Evolutionary conservation across 768 basidiomycete genomes (phyloP).

Genomic region (Lepiota venenata): DNA sequence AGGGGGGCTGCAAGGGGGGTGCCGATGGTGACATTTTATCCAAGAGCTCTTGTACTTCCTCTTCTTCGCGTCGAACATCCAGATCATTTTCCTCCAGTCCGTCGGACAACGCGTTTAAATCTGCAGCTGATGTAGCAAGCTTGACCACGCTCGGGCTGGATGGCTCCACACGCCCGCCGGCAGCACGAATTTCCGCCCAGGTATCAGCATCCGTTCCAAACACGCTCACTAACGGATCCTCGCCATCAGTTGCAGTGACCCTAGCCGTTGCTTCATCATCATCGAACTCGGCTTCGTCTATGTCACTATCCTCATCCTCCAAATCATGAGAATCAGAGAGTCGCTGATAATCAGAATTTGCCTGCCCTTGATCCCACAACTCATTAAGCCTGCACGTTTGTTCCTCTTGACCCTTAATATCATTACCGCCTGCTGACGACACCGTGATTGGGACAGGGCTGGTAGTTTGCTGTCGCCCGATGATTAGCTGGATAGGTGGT

Average conservation of each 20-base stretch:
- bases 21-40: slow-evolving; percentile 32
- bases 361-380: slow-evolving; percentile 16
- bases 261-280: slow-evolving; percentile 38
- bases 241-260: slow-evolving; percentile 30
- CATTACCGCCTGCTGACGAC: slow-evolving; percentile 9
- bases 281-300: slow-evolving; percentile 27
- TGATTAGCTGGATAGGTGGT: slow-evolving; percentile 49
- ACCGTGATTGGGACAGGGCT: slow-evolving; percentile 28
- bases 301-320: slow-evolving; percentile 31
- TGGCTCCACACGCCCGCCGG: slow-evolving; percentile 24
- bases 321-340: slow-evolving; percentile 25
- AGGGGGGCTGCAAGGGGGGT: slow-evolving; percentile 23
- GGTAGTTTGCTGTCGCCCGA: slow-evolving; percentile 43
- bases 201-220: slow-evolving; percentile 66
- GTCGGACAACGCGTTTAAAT: slow-evolving; percentile 26
- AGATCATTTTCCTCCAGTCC: slow-evolving; percentile 24
- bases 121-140: slow-evolving; percentile 47
- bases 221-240: slow-evolving; percentile 56
- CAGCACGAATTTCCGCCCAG: slow-evolving; percentile 51
- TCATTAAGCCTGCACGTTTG: background rate
- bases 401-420: slow-evolving; percentile 2
- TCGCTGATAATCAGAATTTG: slow-evolving; percentile 29
- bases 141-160: slow-evolving; percentile 48
- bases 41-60: slow-evolving; percentile 37
- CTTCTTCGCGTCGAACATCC: slow-evolving; percentile 28